Base-by-base conservation (phyloP, 2,329 filamentous ascomycete genomes). In the Chaetomiaceae sp. region DNA sequence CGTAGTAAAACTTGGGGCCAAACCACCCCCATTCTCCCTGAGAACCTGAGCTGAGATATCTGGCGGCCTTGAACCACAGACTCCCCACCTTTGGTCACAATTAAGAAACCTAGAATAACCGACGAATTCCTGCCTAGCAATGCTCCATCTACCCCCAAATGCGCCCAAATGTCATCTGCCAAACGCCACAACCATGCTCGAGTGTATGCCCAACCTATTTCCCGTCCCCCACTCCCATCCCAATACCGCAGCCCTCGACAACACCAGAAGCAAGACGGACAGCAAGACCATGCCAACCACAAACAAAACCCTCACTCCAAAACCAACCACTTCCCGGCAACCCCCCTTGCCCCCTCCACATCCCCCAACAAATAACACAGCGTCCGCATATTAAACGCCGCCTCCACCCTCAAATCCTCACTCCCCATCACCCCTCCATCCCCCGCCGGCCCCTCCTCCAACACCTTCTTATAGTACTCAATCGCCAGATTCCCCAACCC, bases 401-500 rank as follows among this genome's bases (percentile, higher is more conserved):
- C 85, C 67, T 92, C 88, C 7, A 75, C 71, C 7, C 79, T 78
- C 61, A 88, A 81, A 60, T 88, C 80, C 63, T 85, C 82, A 14
- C 71, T 54, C 27, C 60, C 53, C 49, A 55, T 47, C 46, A 14
- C 23, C 65, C 52, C 47, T 14, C 47, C 47, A 27, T 58, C 51
- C 17, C 55, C 37, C n/a, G 11, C 33, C 50, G 65, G 57, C 20
- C 60, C 66, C 54, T 75, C 75, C n/a, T 68, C 65, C 25, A 78
- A 63, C 7, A 74, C 76, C 52, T 72, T 69, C 7, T 65, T 74
- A 66, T 96, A 97, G 50, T 82, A 87, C 20, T 83, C 77, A 4
- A 88, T 72, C 0, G 91, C 90, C 25, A 95, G 71, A 65, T 89
- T 83, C 19, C 80, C 76, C 54, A 95, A 72, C 0, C 89, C 88